A percentile compares a stretch with the other conserved stretches of the same genome.
Conservation (phyloP, 306 rosid genomes). For the Cucurbita maxima region DNA sequence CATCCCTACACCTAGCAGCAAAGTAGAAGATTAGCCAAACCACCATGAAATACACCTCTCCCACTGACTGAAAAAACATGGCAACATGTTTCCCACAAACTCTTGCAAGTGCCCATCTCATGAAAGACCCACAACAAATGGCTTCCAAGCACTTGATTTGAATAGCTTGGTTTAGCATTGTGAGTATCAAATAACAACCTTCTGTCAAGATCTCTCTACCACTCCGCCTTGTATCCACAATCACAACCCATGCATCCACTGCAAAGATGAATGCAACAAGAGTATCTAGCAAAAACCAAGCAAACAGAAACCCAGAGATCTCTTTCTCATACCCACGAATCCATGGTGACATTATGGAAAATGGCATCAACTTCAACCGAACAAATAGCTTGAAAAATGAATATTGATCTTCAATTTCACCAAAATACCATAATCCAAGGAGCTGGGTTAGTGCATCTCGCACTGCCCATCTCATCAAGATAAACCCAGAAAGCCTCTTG, state of each 20-base stretch:
- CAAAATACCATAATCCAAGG: slow-evolving; percentile 87
- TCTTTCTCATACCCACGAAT: slow-evolving; percentile 78
- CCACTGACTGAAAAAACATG: slow-evolving; percentile 57
- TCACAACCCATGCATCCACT: slow-evolving; percentile 92
- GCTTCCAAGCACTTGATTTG: slow-evolving; percentile 76
- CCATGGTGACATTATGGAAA: slow-evolving; percentile 84
- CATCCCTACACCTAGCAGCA: slow-evolving; percentile 54
- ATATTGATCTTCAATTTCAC: slow-evolving; percentile 89
- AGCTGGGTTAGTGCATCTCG: slow-evolving; percentile 95
- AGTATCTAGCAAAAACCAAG: slow-evolving; percentile 67
- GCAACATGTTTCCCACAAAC: slow-evolving; percentile 45
- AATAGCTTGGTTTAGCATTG: slow-evolving; percentile 62
- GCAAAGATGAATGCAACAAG: slow-evolving; percentile 63
- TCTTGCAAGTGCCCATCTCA: slow-evolving; percentile 44
- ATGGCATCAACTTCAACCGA: slow-evolving; percentile 92
- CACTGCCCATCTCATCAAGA: slow-evolving; percentile 92
- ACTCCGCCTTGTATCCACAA: slow-evolving; percentile 70
- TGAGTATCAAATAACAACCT: slow-evolving; percentile 62
- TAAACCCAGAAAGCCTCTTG: slow-evolving; percentile 86
- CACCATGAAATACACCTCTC: slow-evolving; percentile 94
- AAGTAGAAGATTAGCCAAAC: slow-evolving; percentile 78
- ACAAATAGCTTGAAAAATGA: slow-evolving; percentile 88
- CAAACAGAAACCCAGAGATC: slow-evolving; percentile 57
- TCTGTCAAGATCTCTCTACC: slow-evolving; percentile 89
- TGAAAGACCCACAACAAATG: slow-evolving; percentile 47